phyloP scores from a whole-genome alignment of 2,329 filamentous ascomycete species.

The Alternaria sp. region DNA sequence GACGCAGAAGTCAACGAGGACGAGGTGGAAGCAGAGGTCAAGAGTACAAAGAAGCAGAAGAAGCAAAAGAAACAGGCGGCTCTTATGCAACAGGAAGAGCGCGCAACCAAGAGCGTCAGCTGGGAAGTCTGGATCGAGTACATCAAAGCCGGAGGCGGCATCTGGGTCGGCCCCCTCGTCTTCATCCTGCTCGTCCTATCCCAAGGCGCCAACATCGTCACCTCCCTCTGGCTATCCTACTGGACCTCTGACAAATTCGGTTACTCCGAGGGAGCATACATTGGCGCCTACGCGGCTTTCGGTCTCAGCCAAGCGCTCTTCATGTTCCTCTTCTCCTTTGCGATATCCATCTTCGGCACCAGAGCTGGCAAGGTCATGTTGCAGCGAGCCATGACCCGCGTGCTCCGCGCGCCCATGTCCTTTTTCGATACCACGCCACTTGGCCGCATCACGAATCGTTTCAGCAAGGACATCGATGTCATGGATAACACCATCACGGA shows the following conservation, averaged over 20 bases:
- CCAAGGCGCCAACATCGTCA: slow-evolving; percentile 85
- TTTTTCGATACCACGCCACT: slow-evolving; percentile 98
- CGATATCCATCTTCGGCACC: slow-evolving; percentile 81
- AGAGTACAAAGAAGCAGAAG: slow-evolving; percentile 62
- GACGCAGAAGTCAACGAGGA: slow-evolving; percentile 61
- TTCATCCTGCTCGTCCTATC: slow-evolving; percentile 72
- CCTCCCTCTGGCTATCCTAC: slow-evolving; percentile 90
- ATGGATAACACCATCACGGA: slow-evolving; percentile 95
- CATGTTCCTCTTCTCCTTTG: slow-evolving; percentile 80
- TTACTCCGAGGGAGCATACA: slow-evolving; percentile 73
- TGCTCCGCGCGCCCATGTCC: slow-evolving; percentile 75
- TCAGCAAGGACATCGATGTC: slow-evolving; percentile 92
- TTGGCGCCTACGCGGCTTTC: slow-evolving; percentile 59
- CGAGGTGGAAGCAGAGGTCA: slow-evolving; percentile 61
- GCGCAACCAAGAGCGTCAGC: slow-evolving; percentile 77
- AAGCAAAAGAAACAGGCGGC: slow-evolving; percentile 59
- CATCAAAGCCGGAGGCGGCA: slow-evolving; percentile 74
- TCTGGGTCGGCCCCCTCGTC: slow-evolving; percentile 71
- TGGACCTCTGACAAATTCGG: slow-evolving; percentile 85
- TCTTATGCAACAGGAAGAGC: slow-evolving; percentile 78
- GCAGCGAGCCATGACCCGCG: slow-evolving; percentile 77
- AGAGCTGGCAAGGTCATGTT: slow-evolving; percentile 83
- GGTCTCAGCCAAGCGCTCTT: slow-evolving; percentile 40
- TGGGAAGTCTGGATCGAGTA: slow-evolving; percentile 84
- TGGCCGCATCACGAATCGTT: slow-evolving; percentile 94